Base-by-base conservation (phyloP, 805 yeast species). In the Lipomyces chichibuensis region DNA sequence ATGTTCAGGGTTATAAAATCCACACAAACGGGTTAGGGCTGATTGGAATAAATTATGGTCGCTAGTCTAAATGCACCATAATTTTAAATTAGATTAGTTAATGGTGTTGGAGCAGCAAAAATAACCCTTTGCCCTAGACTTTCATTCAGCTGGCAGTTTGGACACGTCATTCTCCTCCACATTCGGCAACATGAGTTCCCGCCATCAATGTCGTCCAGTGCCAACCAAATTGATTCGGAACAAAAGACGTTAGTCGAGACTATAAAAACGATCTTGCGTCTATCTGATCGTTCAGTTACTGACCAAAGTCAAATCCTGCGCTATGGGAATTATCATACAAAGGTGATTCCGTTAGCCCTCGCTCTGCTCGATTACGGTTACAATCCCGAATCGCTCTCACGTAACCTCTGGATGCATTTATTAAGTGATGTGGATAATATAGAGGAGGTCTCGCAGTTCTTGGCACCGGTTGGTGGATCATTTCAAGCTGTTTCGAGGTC, bases 381-480 rank as follows among this genome's bases (percentile, higher is more conserved):
- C 25, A 46, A 46, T 17, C 52, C 52, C 25, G 25, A n/a, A 46
- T 17, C 25, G 14, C 52, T 46, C 52, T 46, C 52, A 46, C 20
- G 25, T 46, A 20, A 46, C 25, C 52, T 46, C 52, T 46, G 52
- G 52, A 46, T 46, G 3, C 52, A 46, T 11, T 46, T 46, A 46
- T n/a, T 20, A 20, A 20, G 6, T 20, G 9, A 8, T 46, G 25
- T n/a, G 25, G 52, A 46, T 7, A 46, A 46, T n/a, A 20, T 46
- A n/a, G 52, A 20, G 52, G 52, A 46, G 52, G 8, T 46, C 8
- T 46, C 52, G 52, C 52, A 46, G 52, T 17, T 46, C 25, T 46
- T 46, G 52, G 20, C 52, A 46, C 52, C 52, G 52, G 52, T 46
- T 20, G 52, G 52, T 46, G 52, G 52, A 46, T 46, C 52, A 46